A percentile compares a stretch with the other conserved stretches of the same genome.
phyloP scores from a whole-genome alignment of 2,329 filamentous ascomycete genomes.

The Fusarium albidum region DNA sequence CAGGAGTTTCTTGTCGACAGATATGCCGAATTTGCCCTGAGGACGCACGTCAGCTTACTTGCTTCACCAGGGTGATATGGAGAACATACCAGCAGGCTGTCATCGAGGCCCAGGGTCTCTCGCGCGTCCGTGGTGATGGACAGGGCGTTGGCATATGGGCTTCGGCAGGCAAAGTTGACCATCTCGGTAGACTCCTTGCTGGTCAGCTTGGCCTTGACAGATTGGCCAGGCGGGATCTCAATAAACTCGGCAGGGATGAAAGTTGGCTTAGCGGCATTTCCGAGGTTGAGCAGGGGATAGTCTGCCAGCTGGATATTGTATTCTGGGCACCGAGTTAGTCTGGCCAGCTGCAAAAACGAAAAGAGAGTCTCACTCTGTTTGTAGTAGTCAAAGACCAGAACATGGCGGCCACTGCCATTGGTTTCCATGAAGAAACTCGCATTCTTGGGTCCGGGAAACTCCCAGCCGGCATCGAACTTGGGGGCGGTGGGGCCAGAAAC shows the following conservation, averaged over 20 bases:
- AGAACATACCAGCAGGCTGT: slow-evolving; percentile 48
- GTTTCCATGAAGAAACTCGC: slow-evolving; percentile 44
- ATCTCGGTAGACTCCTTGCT: slow-evolving; percentile 70
- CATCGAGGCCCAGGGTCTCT: slow-evolving; percentile 64
- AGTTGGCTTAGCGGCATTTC: slow-evolving; percentile 61
- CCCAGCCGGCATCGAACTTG: slow-evolving; percentile 31
- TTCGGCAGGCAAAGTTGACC: slow-evolving; percentile 76
- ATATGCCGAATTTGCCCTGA: slow-evolving; percentile 66
- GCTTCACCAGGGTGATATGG: neutral
- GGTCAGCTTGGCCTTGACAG: slow-evolving; percentile 65
- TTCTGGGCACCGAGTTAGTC: slow-evolving; percentile 38
- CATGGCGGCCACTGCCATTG: slow-evolving; percentile 38
- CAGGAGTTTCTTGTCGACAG: slow-evolving; percentile 68
- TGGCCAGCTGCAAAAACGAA: neutral
- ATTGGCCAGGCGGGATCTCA: slow-evolving; percentile 69
- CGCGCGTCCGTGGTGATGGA: slow-evolving; percentile 70
- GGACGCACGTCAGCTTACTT: slow-evolving; percentile 23
- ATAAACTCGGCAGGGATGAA: slow-evolving; percentile 76
- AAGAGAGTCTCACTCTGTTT: slow-evolving; percentile 45
- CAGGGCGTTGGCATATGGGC: slow-evolving; percentile 70
- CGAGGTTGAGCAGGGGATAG: slow-evolving; percentile 73
- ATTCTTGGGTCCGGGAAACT: slow-evolving; percentile 45
- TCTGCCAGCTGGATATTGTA: slow-evolving; percentile 47
- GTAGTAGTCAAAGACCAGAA: slow-evolving; percentile 56
- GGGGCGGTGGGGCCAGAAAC: slow-evolving; percentile 32